phyloP scores from a whole-genome alignment of 2,329 filamentous ascomycete species.

The Acrocalymma vagum region DNA sequence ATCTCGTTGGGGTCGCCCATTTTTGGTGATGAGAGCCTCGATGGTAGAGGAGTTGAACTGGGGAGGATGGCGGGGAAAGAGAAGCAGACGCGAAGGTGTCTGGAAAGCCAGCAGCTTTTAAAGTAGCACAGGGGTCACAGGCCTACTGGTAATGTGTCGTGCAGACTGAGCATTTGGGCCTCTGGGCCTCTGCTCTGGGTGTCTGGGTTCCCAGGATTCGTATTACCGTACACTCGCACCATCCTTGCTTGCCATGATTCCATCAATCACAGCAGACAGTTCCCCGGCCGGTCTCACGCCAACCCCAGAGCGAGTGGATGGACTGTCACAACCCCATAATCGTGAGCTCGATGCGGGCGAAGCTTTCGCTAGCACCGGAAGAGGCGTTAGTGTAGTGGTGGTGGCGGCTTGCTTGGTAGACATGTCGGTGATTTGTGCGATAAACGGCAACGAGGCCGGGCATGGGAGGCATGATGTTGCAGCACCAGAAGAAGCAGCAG shows the following conservation, averaged over 20 bases:
- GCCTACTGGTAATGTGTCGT: constrained; percentile 10
- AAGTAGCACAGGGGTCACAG: constrained; percentile 23
- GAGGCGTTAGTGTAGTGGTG: constrained; percentile 18
- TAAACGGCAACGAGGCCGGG: constrained; percentile 8
- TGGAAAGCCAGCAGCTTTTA: constrained; percentile 23
- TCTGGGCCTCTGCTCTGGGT: too few relatives aligned
- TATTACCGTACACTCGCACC: constrained; percentile 8
- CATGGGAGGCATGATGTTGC: too few relatives aligned
- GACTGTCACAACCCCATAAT: constrained; percentile 20
- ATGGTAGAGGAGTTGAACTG: constrained; percentile 17
- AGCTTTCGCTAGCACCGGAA: constrained; percentile 29
- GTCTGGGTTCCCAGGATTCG: constrained; percentile 17
- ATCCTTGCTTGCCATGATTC: too few relatives aligned
- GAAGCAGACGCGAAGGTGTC: constrained; percentile 17
- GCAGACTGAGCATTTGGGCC: constrained; percentile 10
- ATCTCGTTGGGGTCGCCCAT: constrained; percentile 29
- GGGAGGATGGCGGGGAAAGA: constrained; percentile 27
- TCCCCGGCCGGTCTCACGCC: constrained; percentile 20
- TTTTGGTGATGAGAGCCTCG: constrained; percentile 25
- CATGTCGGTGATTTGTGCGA: constrained; percentile 16
- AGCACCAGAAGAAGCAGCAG: constrained; percentile 13
- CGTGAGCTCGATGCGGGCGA: constrained; percentile 18
- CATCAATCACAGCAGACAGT: constrained; percentile 30
- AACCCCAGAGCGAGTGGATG: constrained; percentile 20
- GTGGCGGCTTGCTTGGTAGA: constrained; percentile 19